Conservation (phyloP, 768 basidiomycete species). For the Macrocybe gigantea region DNA sequence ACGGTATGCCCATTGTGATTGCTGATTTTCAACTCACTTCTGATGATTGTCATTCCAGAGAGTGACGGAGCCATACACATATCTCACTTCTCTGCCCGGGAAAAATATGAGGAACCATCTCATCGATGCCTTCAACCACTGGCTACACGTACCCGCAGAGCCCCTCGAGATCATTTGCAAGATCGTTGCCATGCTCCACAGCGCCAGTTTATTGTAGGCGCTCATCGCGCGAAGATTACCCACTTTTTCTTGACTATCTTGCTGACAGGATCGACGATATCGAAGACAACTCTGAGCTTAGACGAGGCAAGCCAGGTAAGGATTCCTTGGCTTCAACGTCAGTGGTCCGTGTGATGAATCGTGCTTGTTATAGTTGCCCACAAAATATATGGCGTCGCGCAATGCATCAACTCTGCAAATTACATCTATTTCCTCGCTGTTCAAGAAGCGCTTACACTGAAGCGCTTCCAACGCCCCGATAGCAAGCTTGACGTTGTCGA, state of each 20-base stretch:
- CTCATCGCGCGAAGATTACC: neutral
- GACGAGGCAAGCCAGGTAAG: constrained; percentile 75
- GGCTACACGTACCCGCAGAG: constrained; percentile 74
- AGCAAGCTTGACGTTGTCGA: constrained; percentile 42
- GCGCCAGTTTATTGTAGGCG: constrained; percentile 50
- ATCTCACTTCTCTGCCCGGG: constrained; percentile 75
- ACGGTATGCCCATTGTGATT: too few species aligned
- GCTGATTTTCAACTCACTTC: neutral
- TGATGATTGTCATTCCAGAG: constrained; percentile 19
- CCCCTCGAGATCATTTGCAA: constrained; percentile 67
- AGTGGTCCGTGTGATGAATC: constrained; percentile 7
- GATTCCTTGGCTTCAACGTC: neutral
- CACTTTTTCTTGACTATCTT: neutral
- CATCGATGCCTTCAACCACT: constrained; percentile 87
- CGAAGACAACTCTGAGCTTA: constrained; percentile 80
- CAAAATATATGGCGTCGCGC: constrained; percentile 91
- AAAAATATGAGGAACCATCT: constrained; percentile 86
- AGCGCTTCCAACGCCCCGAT: neutral
- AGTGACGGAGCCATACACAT: constrained; percentile 81
- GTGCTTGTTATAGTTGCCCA: constrained; percentile 59
- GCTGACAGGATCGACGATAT: constrained; percentile 80
- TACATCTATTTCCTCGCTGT: constrained; percentile 93
- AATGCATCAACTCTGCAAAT: constrained; percentile 94
- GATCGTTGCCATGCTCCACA: constrained; percentile 90
- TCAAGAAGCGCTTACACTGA: constrained; percentile 42